Base-by-base conservation (phyloP, 805 yeast genomes). In the Yarrowia phangngaensis region DNA sequence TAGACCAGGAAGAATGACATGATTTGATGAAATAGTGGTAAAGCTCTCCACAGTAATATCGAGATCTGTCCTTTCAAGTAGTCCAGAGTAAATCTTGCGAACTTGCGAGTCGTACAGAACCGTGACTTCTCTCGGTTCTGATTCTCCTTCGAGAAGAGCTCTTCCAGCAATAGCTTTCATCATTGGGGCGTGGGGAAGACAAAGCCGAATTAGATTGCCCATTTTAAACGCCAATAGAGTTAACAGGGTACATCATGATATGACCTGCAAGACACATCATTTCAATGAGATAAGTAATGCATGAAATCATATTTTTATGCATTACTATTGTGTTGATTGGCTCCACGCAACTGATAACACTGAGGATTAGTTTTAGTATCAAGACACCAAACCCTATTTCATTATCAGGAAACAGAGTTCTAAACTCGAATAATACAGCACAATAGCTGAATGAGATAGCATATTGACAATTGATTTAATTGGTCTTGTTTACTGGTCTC, bases 1-100 rank as follows among this genome's bases (percentile, higher is more conserved):
- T 22, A 89, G 72, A 0, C 97, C 97, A 0, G 97, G 97, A 70
- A 90, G 69, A 9, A 89, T 73, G 23, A 75, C 76, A 13, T 30
- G 35, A 4, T 38, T 19, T 4, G 45, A 24, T 6, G 48, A 35
- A 6, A 41, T 16, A 7, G 34, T 20, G 16, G 22, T 41, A 28
- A 41, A 41, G 9, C 8, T 20, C 16, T 29, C 48, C 12, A 41
- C 35, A 9, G 9, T 12, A 12, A 24, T 9, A 4, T 41, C 35
- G n/a, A 41, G 22, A n/a, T 41, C 48, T 8, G 22, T 28, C 12
- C 22, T 29, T 20, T 29, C 30, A 16, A 29, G 4, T 9, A 41
- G 34, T 1, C 28, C 48, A 8, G 20, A 16, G 29, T 20, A 22
- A 29, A 41, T 22, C 22, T 20, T 23, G 15, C 11, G 22, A 27